Conservation (phyloP, 495 filamentous ascomycete genomes). For the Tirmania nivea region DNA sequence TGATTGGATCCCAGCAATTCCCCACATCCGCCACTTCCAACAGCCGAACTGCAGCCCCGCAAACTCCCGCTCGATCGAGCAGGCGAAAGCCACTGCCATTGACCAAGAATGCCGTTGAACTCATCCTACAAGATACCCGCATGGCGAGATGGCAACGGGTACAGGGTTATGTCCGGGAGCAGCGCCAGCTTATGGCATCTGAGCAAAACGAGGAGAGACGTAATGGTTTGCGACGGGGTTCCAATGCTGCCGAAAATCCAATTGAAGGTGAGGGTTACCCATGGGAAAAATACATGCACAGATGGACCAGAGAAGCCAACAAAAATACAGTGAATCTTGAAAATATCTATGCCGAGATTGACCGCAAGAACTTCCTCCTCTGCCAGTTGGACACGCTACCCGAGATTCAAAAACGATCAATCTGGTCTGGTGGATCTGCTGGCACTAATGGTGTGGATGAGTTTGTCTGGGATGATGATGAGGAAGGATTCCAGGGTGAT, state of each 20-base stretch:
- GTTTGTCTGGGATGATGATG: conserved; percentile 20
- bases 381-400: conserved; percentile 10
- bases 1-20: conserved; percentile 13
- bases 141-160: conserved; percentile 20
- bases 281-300: neutral
- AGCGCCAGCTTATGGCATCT: conserved; percentile 4
- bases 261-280: neutral
- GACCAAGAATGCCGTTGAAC: conserved; percentile 13
- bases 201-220: neutral
- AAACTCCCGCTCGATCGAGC: conserved; percentile 5
- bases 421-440: conserved; percentile 18
- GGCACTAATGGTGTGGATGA: conserved; percentile 20
- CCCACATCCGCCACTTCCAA: conserved; percentile 15
- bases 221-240: neutral
- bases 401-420: conserved; percentile 11
- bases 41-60: neutral
- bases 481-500: conserved; percentile 5
- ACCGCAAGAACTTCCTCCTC: conserved; percentile 12
- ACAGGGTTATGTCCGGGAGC: conserved; percentile 15
- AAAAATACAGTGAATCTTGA: neutral
- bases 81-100: conserved; percentile 10
- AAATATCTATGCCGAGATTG: neutral
- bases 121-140: conserved; percentile 16
- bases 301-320: neutral
- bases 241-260: neutral